These are phyloP conservation scores for Colletotrichum shisoi DNA, from an alignment of 2,329 filamentous ascomycete genomes.

Conservation along the genomic window DNA sequence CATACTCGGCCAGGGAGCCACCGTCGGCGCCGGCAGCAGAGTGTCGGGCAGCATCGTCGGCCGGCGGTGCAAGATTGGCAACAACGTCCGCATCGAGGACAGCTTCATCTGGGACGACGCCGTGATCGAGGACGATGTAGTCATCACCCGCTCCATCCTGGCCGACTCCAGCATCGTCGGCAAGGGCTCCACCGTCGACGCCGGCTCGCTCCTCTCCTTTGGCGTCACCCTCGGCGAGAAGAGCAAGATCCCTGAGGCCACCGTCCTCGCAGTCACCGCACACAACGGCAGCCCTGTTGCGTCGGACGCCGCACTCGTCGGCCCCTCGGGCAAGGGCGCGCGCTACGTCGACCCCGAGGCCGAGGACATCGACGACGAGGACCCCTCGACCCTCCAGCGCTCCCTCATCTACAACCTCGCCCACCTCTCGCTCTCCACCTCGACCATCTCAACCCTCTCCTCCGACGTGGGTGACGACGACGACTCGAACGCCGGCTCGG, in stretches of 20 bases:
- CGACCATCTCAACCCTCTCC: constrained; percentile 66
- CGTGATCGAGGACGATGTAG: constrained; percentile 76
- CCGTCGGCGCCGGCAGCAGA: constrained; percentile 73
- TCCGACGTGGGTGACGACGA: constrained; percentile 72
- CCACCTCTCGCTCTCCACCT: constrained; percentile 61
- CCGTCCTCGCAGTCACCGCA: constrained; percentile 50
- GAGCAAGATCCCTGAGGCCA: constrained; percentile 53
- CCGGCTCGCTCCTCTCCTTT: constrained; percentile 81
- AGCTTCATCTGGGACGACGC: constrained; percentile 90
- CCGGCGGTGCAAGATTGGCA: constrained; percentile 83
- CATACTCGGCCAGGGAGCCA: constrained; percentile 78
- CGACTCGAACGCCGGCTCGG: constrained; percentile 72
- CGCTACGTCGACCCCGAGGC: constrained; percentile 57
- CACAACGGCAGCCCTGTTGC: constrained; percentile 50
- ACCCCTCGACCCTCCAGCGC: constrained; percentile 62
- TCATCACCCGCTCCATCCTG: constrained; percentile 76
- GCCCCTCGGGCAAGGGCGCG: constrained; percentile 60
- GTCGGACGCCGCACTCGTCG: constrained; percentile 58
- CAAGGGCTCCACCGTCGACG: constrained; percentile 70
- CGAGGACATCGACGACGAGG: constrained; percentile 60
- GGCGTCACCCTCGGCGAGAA: constrained; percentile 75
- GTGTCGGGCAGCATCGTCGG: constrained; percentile 83
- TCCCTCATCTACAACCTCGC: constrained; percentile 64
- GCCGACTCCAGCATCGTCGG: constrained; percentile 77
- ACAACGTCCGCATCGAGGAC: constrained; percentile 78